phyloP scores from a whole-genome alignment of 495 filamentous ascomycete species.

The Trichoderma erinaceum region DNA sequence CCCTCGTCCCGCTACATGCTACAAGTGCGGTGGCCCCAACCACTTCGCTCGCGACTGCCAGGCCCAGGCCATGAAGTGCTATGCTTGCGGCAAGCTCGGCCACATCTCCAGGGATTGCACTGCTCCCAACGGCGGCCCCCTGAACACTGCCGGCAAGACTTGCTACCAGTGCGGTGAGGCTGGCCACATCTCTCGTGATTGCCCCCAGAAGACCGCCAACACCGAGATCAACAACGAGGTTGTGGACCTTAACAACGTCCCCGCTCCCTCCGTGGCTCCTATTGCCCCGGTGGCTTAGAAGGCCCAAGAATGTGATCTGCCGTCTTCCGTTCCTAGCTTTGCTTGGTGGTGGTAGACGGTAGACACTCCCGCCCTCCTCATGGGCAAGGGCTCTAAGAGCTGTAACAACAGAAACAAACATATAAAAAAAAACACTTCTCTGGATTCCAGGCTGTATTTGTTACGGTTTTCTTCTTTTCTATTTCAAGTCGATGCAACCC shows the following conservation, averaged over 20 bases:
- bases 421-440: neutral
- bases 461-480: neutral
- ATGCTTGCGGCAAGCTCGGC: slow-evolving; percentile 96
- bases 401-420: neutral
- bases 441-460: neutral
- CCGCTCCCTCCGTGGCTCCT: slow-evolving; percentile 37
- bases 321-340: neutral
- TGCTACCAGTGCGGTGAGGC: slow-evolving; percentile 97
- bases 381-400: neutral
- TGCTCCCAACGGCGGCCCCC: slow-evolving; percentile 89
- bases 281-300: slow-evolving; percentile 53
- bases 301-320: neutral
- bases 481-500: neutral
- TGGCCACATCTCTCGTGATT: slow-evolving; percentile 95
- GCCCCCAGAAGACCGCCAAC: slow-evolving; percentile 55
- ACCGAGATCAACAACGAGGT: slow-evolving; percentile 40
- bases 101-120: slow-evolving; percentile 98
- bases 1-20: slow-evolving; percentile 87
- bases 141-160: slow-evolving; percentile 94
- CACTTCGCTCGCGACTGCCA: slow-evolving; percentile 99
- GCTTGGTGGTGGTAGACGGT: neutral
- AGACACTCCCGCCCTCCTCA: neutral
- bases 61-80: slow-evolving; percentile 99
- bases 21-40: slow-evolving; percentile 98
- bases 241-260: slow-evolving; percentile 22